Evolutionary conservation across 371 early-diverging fungal genomes (phyloP), one percentile per base, ranked within the genome.

Genomic region (Dipsacomyces acuminosporus): DNA sequence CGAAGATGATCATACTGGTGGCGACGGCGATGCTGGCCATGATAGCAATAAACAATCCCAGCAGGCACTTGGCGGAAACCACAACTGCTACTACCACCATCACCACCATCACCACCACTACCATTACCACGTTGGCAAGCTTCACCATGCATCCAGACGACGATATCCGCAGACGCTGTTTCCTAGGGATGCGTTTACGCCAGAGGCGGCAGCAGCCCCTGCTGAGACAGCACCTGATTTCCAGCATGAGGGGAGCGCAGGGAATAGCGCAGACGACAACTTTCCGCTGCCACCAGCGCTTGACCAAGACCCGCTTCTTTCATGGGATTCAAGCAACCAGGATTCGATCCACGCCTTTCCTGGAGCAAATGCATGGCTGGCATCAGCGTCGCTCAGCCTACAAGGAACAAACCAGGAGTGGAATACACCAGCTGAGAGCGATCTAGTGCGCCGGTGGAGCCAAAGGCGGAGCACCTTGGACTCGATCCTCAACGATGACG

Each of bases 361-460:
- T 3, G 50, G 42, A 3, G 34, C 33, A 26, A 61, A 52, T 23
- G 56, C 62, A 18, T 61, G 62, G 58, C 41, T 66, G 49, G 43
- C 17, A 3, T 3, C 38, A 11, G 30, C 30, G 5, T 30, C 30
- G 30, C 47, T 61, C 18, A 50, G 52, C 21, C 54, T 57, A 0
- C 56, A 61, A 19, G 66, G 57, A 9, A 41, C 57, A 1, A 62
- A 58, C 15, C 62, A 54, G 17, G 57, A 66, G 21, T 56, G 67
- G 61, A 46, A 47, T 2, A 36, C 34, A 2, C 13, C 56, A 3
- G 34, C 45, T 3, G 48, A 49, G 2, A 42, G 22, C 18, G 57
- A 55, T 4, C 30, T 41, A 24, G 56, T 38, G 45, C 41, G 54
- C 4, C 44, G 51, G 40, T 54, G 59, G 50, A 64, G 50, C 34